Percentiles rank a stretch among this genome's conserved stretches.
phyloP scores from a whole-genome alignment of 768 basidiomycete genomes.

The Boletus reticulatus region DNA sequence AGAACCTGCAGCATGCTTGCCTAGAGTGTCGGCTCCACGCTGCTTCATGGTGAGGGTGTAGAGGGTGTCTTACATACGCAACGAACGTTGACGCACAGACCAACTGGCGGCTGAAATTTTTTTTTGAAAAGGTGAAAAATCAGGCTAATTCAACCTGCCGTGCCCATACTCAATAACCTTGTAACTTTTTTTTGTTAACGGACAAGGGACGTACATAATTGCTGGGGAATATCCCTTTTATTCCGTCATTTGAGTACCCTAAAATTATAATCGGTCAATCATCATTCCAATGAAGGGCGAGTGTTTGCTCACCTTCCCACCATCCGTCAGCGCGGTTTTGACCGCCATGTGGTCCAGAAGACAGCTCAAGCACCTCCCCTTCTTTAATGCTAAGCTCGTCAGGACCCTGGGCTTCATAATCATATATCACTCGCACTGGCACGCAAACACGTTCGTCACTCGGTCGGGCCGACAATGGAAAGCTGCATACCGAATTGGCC shows the following conservation, averaged over 20 bases:
- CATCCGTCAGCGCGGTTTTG: slow-evolving; percentile 73
- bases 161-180: slow-evolving; percentile 21
- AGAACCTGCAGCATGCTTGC: slow-evolving; percentile 20
- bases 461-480: background rate
- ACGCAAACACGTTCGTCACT: slow-evolving; percentile 3
- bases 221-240: slow-evolving; percentile 82
- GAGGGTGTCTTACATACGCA: slow-evolving; percentile 24
- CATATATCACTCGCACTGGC: slow-evolving; percentile 78
- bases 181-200: slow-evolving; percentile 4
- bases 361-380: slow-evolving; percentile 62
- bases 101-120: background rate
- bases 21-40: slow-evolving; percentile 11
- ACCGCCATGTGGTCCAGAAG: slow-evolving; percentile 59
- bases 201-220: slow-evolving; percentile 66
- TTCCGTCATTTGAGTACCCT: slow-evolving; percentile 61
- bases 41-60: slow-evolving; percentile 15
- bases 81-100: slow-evolving; percentile 17
- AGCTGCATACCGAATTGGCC: slow-evolving; percentile 49
- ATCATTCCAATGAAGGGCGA: slow-evolving; percentile 16
- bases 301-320: slow-evolving; percentile 70
- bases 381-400: slow-evolving; percentile 66
- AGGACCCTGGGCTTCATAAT: slow-evolving; percentile 68
- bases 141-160: slow-evolving; percentile 50
- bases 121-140: slow-evolving; percentile 12
- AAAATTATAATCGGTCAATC: slow-evolving; percentile 27